phyloP scores from a whole-genome alignment of 2,329 filamentous ascomycete species.

The Colletotrichum shisoi region DNA sequence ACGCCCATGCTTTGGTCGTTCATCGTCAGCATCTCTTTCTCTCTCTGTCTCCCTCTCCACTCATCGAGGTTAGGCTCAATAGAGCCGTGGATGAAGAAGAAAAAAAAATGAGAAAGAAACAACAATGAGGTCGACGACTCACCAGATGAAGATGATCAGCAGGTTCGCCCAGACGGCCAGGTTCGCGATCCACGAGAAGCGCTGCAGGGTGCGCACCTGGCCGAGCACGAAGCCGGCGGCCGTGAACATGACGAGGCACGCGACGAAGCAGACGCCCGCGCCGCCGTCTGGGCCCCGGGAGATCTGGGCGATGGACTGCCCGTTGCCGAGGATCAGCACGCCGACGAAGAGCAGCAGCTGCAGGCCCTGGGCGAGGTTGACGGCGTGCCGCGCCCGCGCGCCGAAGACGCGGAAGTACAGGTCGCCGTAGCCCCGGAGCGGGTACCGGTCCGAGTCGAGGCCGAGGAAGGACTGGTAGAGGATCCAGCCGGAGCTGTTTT shows the following conservation, averaged over 20 bases:
- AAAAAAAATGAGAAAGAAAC: too few species aligned
- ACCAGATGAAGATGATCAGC: conserved; percentile 59
- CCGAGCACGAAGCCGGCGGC: conserved; percentile 61
- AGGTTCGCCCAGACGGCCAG: conserved; percentile 65
- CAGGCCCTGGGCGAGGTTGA: conserved; percentile 59
- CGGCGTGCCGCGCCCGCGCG: conserved; percentile 52
- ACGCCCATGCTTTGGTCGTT: conserved; percentile 57
- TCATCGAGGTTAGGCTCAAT: too few species aligned
- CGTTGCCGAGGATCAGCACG: conserved; percentile 61
- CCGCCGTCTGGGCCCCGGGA: conserved; percentile 46
- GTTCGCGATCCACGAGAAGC: conserved; percentile 64
- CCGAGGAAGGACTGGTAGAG: conserved; percentile 57
- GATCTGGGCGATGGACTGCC: conserved; percentile 63
- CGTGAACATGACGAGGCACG: conserved; percentile 60
- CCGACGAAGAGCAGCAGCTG: conserved; percentile 61
- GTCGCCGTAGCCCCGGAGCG: conserved; percentile 57
- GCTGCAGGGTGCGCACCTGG: conserved; percentile 64
- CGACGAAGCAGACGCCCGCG: conserved; percentile 60
- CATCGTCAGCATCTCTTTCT: not conserved
- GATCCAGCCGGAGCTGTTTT: conserved; percentile 55
- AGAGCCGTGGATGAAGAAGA: too few species aligned
- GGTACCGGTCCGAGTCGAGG: conserved; percentile 57
- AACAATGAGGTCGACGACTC: conserved; percentile 32
- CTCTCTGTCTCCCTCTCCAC: too few species aligned
- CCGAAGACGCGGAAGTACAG: conserved; percentile 59